Evolutionary conservation across 768 basidiomycete species (phyloP).

Genomic region (Rhizopogon vesiculosus): DNA sequence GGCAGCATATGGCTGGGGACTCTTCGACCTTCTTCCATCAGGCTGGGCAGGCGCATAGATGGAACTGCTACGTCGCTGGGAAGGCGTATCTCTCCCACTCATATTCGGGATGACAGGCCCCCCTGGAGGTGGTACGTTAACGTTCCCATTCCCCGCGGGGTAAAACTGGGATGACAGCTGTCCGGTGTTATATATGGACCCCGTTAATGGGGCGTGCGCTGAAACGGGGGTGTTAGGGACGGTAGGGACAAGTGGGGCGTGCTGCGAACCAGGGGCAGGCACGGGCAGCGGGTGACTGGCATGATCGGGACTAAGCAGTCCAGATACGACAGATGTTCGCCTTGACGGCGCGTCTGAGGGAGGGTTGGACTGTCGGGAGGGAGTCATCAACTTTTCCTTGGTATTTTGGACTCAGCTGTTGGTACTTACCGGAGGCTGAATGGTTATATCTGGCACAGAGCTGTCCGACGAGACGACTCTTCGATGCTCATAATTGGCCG

Average conservation of each 20-base stretch:
- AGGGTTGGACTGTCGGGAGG: slow-evolving; percentile 21
- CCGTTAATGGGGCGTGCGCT: slow-evolving; percentile 8
- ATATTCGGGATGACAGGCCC: slow-evolving; percentile 19
- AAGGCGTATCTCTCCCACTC: slow-evolving; percentile 1
- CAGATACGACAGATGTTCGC: slow-evolving; percentile 9
- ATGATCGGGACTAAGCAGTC: slow-evolving; percentile 27
- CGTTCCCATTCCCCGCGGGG: slow-evolving; percentile 1
- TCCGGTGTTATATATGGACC: slow-evolving; percentile 12
- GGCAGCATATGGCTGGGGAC: slow-evolving; percentile 17
- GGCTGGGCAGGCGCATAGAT: slow-evolving; percentile 10
- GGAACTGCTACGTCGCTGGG: slow-evolving; percentile 8
- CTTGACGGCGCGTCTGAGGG: slow-evolving; percentile 29
- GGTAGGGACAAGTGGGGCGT: slow-evolving; percentile 10
- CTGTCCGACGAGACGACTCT: slow-evolving; percentile 27
- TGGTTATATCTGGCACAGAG: slow-evolving; percentile 28
- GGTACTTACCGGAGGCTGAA: slow-evolving; percentile 26
- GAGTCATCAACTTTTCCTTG: not conserved
- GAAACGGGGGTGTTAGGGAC: slow-evolving; percentile 8
- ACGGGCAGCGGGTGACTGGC: slow-evolving; percentile 23
- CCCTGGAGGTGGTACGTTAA: slow-evolving; percentile 6
- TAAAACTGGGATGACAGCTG: slow-evolving; percentile 11
- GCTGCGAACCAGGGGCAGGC: slow-evolving; percentile 10
- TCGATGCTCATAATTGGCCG: slow-evolving; percentile 7
- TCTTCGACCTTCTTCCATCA: slow-evolving; percentile 16
- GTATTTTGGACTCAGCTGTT: not conserved